Percentiles rank a stretch among this genome's conserved stretches.
phyloP scores from a whole-genome alignment of 75 land plant genomes.

The Picea glauca region DNA sequence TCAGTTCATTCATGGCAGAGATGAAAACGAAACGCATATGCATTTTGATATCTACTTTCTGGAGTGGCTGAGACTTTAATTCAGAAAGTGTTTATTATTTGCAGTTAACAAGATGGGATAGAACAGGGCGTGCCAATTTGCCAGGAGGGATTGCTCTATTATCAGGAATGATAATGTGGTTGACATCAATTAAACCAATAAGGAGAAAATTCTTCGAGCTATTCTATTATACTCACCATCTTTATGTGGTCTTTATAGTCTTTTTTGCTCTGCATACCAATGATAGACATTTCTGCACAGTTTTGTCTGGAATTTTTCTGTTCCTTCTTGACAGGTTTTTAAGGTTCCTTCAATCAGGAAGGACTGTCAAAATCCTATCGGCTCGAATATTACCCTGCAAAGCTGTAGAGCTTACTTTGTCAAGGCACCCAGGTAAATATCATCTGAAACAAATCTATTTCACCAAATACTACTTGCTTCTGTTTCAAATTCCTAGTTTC shows the following conservation, averaged over 20 bases:
- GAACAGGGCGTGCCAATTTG: conserved; percentile 49
- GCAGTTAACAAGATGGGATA: conserved; percentile 69
- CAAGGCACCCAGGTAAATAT: conserved; percentile 37
- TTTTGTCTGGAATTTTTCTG: conserved; percentile 57
- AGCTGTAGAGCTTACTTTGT: conserved; percentile 56
- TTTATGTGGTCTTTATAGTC: conserved; percentile 57
- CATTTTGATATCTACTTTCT: too few species aligned
- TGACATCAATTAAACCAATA: conserved; percentile 64
- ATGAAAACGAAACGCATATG: too few species aligned
- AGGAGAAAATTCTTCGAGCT: conserved; percentile 59
- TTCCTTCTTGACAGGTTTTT: conserved; percentile 64
- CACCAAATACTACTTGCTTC: not conserved
- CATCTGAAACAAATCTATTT: not conserved
- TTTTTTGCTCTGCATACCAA: conserved; percentile 68
- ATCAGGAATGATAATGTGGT: conserved; percentile 62
- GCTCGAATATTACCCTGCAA: conserved; percentile 53
- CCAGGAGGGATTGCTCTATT: conserved; percentile 59
- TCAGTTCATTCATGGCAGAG: not conserved
- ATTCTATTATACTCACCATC: conserved; percentile 77
- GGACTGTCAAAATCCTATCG: conserved; percentile 29
- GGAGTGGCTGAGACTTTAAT: too few species aligned
- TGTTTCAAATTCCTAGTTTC: too few species aligned
- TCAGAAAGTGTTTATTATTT: not conserved
- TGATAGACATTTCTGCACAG: conserved; percentile 48
- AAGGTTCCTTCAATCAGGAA: conserved; percentile 55